Evolutionary conservation across 23 red algal genomes (phyloP), one percentile per base, ranked within the genome.

Genomic region (Gracilaria domingensis): DNA sequence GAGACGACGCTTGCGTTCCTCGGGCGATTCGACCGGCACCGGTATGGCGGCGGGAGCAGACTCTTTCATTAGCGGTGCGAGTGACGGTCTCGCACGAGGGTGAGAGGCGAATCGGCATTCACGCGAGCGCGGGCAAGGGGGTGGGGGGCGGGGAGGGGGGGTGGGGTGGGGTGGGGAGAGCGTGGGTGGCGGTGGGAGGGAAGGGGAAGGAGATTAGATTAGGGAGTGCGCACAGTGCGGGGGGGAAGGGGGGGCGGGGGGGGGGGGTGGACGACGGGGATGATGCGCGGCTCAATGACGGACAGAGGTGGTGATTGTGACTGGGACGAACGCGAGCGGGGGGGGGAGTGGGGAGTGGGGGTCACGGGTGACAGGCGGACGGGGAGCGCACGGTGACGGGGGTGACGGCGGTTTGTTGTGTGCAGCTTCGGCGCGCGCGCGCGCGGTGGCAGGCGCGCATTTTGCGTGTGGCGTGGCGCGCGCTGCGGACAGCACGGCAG

Each of bases 1-100:
- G 40, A 90, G 76, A 29, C 87, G 87, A 13, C 87, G 87, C 44
- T 90, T 90, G 6, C 87, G 71, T 32, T 90, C 87, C 26, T 88
- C 71, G 5, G 84, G 50, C n/a, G 84, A 88, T 64, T 88, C 84
- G n/a, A 21, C 23, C n/a, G 28, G 84, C 5, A 35, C 3, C 13
- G 72, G 45, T 8, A 39, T 6, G 40, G 39, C 21, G 45, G 20
- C 36, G 72, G 72, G 38, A 77, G 42, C n/a, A 34, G 72, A 45
- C 23, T 77, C 72, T 23, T 77, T 77, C 72, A 77, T 77, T 23
- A 32, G 30, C 16, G 64, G 16, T 69, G 64, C 64, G 30, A 36
- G 64, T 69, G 30, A 69, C 32, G 30, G 64, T 69, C 30, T 69
- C 30, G 28, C 64, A 69, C 23, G 12, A 69, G 12, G 64, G 64